Evolutionary conservation across 345 rosid genomes (phyloP).

Genomic region (Luvunga scandens): DNA sequence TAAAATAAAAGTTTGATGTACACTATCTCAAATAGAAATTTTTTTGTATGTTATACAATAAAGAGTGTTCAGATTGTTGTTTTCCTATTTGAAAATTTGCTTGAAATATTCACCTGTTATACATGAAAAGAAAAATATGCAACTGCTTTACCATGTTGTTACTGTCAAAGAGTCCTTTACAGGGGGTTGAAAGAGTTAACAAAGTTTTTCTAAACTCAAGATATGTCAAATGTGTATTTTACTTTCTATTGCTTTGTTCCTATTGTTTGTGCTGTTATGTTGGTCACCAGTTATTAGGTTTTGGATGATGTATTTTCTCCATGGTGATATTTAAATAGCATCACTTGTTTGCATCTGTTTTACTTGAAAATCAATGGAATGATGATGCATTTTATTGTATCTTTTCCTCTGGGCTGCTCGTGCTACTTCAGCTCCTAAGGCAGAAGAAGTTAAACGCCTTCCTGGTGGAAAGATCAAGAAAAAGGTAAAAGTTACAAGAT

Average conservation of each 20-base stretch:
- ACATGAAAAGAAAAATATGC: not conserved
- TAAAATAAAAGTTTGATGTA: not conserved
- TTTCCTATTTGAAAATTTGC: not conserved
- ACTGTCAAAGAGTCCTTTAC: not conserved
- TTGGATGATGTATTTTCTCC: slow-evolving; percentile 8
- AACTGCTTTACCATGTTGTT: not conserved
- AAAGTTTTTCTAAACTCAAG: not conserved
- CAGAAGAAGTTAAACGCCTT: slow-evolving; percentile 46
- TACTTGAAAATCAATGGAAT: not conserved
- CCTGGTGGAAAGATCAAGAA: slow-evolving; percentile 53
- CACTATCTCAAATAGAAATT: not conserved
- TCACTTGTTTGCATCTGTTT: not conserved
- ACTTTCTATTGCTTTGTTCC: not conserved
- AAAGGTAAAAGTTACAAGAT: slow-evolving; percentile 29
- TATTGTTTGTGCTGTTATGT: not conserved
- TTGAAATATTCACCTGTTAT: not conserved
- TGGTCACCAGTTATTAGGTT: not conserved
- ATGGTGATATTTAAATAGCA: not conserved
- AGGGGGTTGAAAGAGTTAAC: not conserved
- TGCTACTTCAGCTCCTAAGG: slow-evolving; percentile 25
- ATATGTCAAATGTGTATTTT: not conserved
- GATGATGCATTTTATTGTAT: not conserved
- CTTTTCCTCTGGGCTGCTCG: not conserved
- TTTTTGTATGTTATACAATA: not conserved
- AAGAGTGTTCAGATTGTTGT: not conserved